These are phyloP conservation scores for Populus pruinosa DNA, from an alignment of 345 rosid genomes.

Conservation along the genomic window DNA sequence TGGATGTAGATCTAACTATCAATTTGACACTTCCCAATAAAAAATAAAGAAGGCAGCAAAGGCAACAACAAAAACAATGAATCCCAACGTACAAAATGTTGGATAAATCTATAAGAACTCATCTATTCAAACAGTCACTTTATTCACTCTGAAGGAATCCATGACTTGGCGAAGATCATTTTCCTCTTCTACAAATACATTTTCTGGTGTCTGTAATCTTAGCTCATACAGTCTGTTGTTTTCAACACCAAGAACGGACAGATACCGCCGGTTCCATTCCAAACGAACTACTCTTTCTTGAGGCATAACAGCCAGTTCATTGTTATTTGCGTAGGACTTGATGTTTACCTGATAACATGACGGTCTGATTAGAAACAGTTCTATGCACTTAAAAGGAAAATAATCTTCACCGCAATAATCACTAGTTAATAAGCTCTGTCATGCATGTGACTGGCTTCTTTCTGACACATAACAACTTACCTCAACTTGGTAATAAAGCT, in stretches of 20 bases:
- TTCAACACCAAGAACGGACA: constrained; percentile 85
- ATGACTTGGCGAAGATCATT: constrained; percentile 75
- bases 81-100: neutral
- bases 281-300: constrained; percentile 65
- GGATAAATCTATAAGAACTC: neutral
- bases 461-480: constrained; percentile 28
- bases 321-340: constrained; percentile 84
- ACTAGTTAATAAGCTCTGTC: neutral
- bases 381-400: neutral
- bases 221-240: constrained; percentile 73
- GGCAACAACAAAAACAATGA: neutral
- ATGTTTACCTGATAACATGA: constrained; percentile 64
- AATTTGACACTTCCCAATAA: neutral
- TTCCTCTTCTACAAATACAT: constrained; percentile 77
- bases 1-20: neutral
- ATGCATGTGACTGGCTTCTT: neutral
- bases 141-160: constrained; percentile 87
- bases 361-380: neutral
- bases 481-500: constrained; percentile 84
- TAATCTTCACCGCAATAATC: neutral
- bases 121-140: constrained; percentile 38
- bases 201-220: constrained; percentile 90
- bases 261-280: constrained; percentile 89
- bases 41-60: neutral
- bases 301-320: constrained; percentile 95